Percentiles rank a stretch among this genome's conserved stretches.
Conservation (phyloP, 140 eudicot species). For the Artemisia princeps region DNA sequence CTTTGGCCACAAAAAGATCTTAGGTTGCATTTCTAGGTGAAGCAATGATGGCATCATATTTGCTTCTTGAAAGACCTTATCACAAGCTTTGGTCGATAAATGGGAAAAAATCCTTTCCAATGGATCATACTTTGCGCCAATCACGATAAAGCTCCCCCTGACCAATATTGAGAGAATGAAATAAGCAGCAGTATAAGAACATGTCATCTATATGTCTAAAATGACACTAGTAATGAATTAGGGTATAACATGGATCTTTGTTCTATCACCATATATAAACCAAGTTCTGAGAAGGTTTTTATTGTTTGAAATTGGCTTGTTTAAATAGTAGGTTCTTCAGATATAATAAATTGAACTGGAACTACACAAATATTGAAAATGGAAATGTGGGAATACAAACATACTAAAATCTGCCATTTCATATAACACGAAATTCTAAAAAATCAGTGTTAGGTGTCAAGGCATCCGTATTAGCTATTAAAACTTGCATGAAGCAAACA, state of each 20-base stretch:
- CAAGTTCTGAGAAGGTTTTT: background rate
- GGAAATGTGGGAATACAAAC: background rate
- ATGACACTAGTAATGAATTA: too few species aligned
- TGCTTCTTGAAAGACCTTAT: slow-evolving; percentile 36
- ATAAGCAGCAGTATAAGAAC: background rate
- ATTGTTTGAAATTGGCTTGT: background rate
- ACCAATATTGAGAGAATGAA: background rate
- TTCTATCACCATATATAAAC: too few species aligned
- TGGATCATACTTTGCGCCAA: background rate
- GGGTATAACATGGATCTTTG: too few species aligned
- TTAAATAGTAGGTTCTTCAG: background rate
- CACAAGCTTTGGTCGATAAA: slow-evolving; percentile 40
- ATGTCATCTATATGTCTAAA: background rate
- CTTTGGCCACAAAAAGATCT: slow-evolving; percentile 48
- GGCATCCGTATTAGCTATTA: background rate
- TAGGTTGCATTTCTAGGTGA: slow-evolving; percentile 47
- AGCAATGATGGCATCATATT: slow-evolving; percentile 35
- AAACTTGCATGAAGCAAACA: background rate
- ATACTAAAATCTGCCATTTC: background rate
- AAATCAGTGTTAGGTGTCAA: background rate
- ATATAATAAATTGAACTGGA: background rate
- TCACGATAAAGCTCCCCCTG: slow-evolving; percentile 39
- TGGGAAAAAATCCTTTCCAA: slow-evolving; percentile 34
- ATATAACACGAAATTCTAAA: background rate
- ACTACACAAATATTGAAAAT: background rate